Percentiles rank a stretch among this genome's conserved stretches.
These are phyloP conservation scores for Ceratobasidium papillatum DNA, from an alignment of 1,284 basidiomycete genomes.

Conservation along the genomic window DNA sequence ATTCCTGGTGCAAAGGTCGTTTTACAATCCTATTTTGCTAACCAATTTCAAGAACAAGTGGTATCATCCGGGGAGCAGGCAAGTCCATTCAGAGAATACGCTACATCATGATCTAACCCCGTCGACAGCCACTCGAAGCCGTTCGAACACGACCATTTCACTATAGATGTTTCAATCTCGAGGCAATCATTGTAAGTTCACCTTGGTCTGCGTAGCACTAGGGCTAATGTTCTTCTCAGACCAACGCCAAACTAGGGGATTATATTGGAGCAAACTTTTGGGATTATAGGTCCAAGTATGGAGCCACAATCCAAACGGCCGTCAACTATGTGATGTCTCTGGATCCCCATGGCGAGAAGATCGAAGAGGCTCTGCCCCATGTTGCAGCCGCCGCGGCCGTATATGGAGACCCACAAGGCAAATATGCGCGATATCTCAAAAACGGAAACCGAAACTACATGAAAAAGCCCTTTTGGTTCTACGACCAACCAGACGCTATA, in stretches of 20 bases:
- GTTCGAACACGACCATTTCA: constrained; percentile 69
- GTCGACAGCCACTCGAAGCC: constrained; percentile 54
- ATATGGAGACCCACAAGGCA: constrained; percentile 65
- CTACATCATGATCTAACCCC: not conserved
- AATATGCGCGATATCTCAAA: constrained; percentile 60
- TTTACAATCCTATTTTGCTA: constrained; percentile 47
- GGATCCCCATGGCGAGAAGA: constrained; percentile 50
- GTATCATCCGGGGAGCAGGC: constrained; percentile 46
- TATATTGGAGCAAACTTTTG: constrained; percentile 50
- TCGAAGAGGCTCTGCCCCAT: constrained; percentile 59
- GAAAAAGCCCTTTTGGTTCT: constrained; percentile 61
- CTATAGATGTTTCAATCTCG: constrained; percentile 71
- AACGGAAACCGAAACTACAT: constrained; percentile 52
- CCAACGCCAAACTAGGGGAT: constrained; percentile 56
- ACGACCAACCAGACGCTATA: constrained; percentile 57
- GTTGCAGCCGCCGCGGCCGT: constrained; percentile 63
- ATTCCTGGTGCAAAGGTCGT: constrained; percentile 42
- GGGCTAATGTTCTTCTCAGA: constrained; percentile 38
- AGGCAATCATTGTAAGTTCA: constrained; percentile 68
- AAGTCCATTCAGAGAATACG: not conserved
- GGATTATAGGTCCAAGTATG: constrained; percentile 44
- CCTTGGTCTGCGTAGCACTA: constrained; percentile 42
- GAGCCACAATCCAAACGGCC: constrained; percentile 48
- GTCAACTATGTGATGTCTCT: constrained; percentile 47
- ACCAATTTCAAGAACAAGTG: constrained; percentile 48